Percentiles rank a stretch among this genome's conserved stretches.
Conservation (phyloP, 192 early-diverging fungal genomes). For the Oehlia diaphana region DNA sequence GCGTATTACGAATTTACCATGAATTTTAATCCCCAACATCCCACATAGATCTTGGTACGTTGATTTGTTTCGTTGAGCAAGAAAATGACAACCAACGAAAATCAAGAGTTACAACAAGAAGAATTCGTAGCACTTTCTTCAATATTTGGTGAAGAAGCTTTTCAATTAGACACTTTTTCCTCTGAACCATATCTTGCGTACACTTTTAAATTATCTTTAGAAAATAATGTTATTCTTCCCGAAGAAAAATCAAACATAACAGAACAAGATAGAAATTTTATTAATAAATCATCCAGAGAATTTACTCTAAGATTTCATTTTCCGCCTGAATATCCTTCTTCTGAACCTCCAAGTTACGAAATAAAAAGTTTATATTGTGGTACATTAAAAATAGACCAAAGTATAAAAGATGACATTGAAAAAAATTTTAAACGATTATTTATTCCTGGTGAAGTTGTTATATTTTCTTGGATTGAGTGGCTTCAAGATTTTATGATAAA, state of each 20-base stretch:
- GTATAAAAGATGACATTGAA: constrained; percentile 46
- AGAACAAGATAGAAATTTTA: background rate
- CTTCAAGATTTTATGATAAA: constrained; percentile 50
- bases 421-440: constrained; percentile 51
- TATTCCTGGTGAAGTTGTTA: constrained; percentile 57
- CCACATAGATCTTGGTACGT: background rate
- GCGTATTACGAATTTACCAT: too few relatives aligned
- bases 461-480: constrained; percentile 73
- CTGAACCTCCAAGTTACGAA: constrained; percentile 48
- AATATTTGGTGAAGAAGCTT: background rate
- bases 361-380: constrained; percentile 58
- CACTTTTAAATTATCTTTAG: constrained; percentile 38
- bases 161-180: background rate
- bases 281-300: background rate
- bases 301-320: constrained; percentile 40
- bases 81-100: background rate
- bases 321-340: constrained; percentile 49
- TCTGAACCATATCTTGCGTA: constrained; percentile 11
- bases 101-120: background rate
- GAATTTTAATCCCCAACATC: too few relatives aligned
- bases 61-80: background rate
- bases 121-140: background rate
- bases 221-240: constrained; percentile 35
- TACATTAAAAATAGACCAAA: constrained; percentile 41
- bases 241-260: background rate